Base-by-base conservation (phyloP, 1,139 yeast genomes). In the Taphrina betulina region DNA sequence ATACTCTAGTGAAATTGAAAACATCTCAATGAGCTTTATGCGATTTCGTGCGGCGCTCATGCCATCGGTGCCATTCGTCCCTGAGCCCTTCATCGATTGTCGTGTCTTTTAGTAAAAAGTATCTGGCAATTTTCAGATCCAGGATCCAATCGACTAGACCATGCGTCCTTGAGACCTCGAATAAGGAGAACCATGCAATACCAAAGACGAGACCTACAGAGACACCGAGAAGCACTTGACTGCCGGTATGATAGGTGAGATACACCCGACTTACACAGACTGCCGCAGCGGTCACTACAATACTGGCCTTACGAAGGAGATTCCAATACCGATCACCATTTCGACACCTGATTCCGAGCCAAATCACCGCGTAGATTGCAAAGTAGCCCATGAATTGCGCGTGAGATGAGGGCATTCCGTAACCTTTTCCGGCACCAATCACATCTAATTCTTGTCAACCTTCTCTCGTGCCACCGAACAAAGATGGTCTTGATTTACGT, bases 371-470 rank as follows among this genome's bases (percentile, higher is more conserved):
- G 68, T 87, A 89, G 2, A 82, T 77, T 14, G 83, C 79, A 64
- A 85, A 82, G 69, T 82, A 92, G 1, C 95, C 94, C 89, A 89
- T 85, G 70, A 90, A 92, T 70, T 92, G 98, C 0, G 96, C 82
- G 69, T 92, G 98, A 1, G 97, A 96, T 57, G 92, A 82, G 0
- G 98, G 98, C 97, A 92, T 90, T 0, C 98, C 98, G 68, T 84
- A 88, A 1, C 87, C 85, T 54, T 82, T 62, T 2, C 73, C 71
- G 46, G 37, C 38, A 36, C 45, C 43, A 29, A 28, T 23, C 35
- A 23, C 36, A 42, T 31, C 43, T 51, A 24, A 19, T 14, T 3
- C n/a, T n/a, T n/a, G n/a, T n/a, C n/a, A 23, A 22, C 17, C 10
- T 5, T 3, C 33, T 22, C n/a, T n/a, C 34, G 16, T 26, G n/a